These are phyloP conservation scores for Sinapis alba DNA, from an alignment of 441 rosid genomes.

Conservation along the genomic window DNA sequence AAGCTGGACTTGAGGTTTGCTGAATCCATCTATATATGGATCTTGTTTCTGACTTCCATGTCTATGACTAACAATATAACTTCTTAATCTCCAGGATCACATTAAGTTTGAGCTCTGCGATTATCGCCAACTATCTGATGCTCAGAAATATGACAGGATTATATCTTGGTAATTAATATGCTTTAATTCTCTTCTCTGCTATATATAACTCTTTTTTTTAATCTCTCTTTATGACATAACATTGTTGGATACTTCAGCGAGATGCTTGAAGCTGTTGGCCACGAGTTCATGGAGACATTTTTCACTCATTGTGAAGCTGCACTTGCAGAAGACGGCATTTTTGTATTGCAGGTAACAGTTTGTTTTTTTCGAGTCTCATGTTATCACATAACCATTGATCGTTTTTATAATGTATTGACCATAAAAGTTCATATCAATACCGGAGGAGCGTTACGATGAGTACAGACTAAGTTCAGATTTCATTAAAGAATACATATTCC, in stretches of 20 bases:
- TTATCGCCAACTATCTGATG: slow-evolving; percentile 58
- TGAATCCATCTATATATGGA: neutral
- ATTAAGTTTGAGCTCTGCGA: slow-evolving; percentile 65
- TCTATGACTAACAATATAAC: neutral
- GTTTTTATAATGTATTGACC: neutral
- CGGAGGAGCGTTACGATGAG: slow-evolving; percentile 82
- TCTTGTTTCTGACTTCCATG: slow-evolving; percentile 4
- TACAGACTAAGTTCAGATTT: slow-evolving; percentile 78
- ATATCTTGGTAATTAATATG: slow-evolving; percentile 61
- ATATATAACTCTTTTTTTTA: neutral
- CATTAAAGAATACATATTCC: slow-evolving; percentile 87
- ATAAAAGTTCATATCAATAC: slow-evolving; percentile 72
- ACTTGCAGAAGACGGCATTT: slow-evolving; percentile 69
- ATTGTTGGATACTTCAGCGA: slow-evolving; percentile 48
- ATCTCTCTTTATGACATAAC: slow-evolving; percentile 13
- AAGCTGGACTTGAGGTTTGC: neutral
- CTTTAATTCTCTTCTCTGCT: neutral
- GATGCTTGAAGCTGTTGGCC: slow-evolving; percentile 85
- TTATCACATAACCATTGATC: neutral
- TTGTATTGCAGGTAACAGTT: slow-evolving; percentile 71
- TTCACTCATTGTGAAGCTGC: slow-evolving; percentile 71
- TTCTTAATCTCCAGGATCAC: slow-evolving; percentile 45
- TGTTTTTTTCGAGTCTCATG: neutral
- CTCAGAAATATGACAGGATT: slow-evolving; percentile 62
- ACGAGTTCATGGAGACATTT: slow-evolving; percentile 79